phyloP scores from a whole-genome alignment of 805 yeast species.

The Yamadazyma insecticola region DNA sequence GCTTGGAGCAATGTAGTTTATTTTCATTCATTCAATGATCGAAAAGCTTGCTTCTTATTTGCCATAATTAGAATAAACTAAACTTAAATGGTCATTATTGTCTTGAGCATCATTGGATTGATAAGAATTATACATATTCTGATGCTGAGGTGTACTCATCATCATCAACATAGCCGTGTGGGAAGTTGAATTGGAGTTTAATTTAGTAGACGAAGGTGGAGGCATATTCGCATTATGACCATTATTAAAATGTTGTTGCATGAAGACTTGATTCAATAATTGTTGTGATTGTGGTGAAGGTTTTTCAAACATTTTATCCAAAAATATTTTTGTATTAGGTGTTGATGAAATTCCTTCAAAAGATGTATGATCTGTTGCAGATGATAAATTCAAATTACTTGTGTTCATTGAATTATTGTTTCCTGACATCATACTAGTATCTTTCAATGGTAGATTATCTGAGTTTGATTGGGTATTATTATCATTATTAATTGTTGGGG shows the following conservation, averaged over 20 bases:
- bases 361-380: conserved; percentile 34
- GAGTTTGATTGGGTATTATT: too few species aligned
- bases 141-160: conserved; percentile 44
- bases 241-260: conserved; percentile 9
- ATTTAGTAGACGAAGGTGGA: conserved; percentile 18
- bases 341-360: conserved; percentile 34
- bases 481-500: not conserved
- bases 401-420: conserved; percentile 21
- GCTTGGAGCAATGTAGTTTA: too few species aligned
- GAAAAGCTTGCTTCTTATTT: too few species aligned
- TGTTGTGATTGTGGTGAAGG: conserved; percentile 29
- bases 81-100: conserved; percentile 9
- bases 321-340: conserved; percentile 35
- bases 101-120: conserved; percentile 2
- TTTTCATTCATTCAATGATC: too few species aligned
- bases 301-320: conserved; percentile 36
- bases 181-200: not conserved
- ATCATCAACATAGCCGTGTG: conserved; percentile 22
- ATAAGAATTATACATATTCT: conserved; percentile 19
- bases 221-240: too few species aligned
- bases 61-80: too few species aligned
- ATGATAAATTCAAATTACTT: conserved; percentile 28
- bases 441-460: conserved; percentile 14
- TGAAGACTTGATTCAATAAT: conserved; percentile 13
- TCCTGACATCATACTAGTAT: conserved; percentile 24